Base-by-base conservation (phyloP, 2,329 filamentous ascomycete genomes). In the Claviceps purpurea region DNA sequence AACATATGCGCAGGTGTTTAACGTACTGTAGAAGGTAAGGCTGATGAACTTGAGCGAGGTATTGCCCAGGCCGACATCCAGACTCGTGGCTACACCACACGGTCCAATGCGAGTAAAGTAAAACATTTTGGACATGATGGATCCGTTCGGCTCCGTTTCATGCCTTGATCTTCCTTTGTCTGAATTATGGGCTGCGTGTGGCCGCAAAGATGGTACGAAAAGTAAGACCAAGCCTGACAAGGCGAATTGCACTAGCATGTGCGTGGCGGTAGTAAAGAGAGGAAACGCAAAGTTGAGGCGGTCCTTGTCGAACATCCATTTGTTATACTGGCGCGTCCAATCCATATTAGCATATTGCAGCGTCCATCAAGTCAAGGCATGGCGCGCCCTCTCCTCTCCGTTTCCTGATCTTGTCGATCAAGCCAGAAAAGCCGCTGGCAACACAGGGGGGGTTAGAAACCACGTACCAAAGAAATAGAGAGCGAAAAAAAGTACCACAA, bases 231-330 rank as follows among this genome's bases (percentile, higher is more conserved):
- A 68, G 18, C 78, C 82, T 8, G 93, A 78, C 43, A 97, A 79
- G 16, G 75, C 69, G 68, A 97, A 97, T 65, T 98, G 93, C 49
- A 98, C 89, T 22, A 90, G 72, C 90, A 97, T 97, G 71, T 98
- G 93, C 66, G 93, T 75, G 57, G 88, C 87, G 3, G 93, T 98
- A 11, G 90, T 95, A 69, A 97, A 97, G 49, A 98, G 78, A 41
- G 93, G 93, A 62, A 93, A 97, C 50, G 87, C 84, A 66, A 98
- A 98, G 68, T 96, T 85, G 59, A 94, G 79, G 58, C 85, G 81
- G 59, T 85, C 78, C 56, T 84, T 78, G 62, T 87, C 87, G 70
- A 98, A 97, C 91, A 98, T 97, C 93, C 93, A 97, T 73, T 96
- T 97, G 77, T 98, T 98, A 75, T 97, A 98, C 85, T 93, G 58